phyloP scores from a whole-genome alignment of 371 early-diverging fungal genomes.

The Quaeritorhiza haematococci region DNA sequence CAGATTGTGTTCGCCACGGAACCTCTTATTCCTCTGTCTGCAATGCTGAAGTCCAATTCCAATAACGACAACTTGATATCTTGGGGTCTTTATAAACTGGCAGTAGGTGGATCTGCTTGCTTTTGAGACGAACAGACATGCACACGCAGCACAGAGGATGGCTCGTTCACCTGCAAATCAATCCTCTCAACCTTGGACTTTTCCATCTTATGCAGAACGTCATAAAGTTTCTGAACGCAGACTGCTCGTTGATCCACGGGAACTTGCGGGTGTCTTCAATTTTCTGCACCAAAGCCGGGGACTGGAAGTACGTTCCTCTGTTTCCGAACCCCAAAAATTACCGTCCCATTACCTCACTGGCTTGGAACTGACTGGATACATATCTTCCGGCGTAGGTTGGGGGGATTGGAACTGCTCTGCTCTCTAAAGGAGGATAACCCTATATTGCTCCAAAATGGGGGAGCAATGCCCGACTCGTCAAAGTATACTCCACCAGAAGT shows the following conservation, averaged over 20 bases:
- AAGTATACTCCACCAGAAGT: slow-evolving; percentile 74
- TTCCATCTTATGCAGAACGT: slow-evolving; percentile 52
- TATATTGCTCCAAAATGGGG: slow-evolving; percentile 62
- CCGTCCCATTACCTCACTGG: background rate
- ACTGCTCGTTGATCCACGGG: slow-evolving; percentile 84
- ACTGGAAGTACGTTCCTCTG: slow-evolving; percentile 70
- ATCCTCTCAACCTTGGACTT: background rate
- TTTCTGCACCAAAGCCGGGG: slow-evolving; percentile 81
- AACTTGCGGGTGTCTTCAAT: slow-evolving; percentile 73
- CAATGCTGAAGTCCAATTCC: slow-evolving; percentile 2
- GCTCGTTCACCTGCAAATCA: background rate
- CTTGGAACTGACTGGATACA: background rate
- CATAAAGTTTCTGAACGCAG: slow-evolving; percentile 79
- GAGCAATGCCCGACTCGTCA: slow-evolving; percentile 57
- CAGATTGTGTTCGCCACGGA: slow-evolving; percentile 91
- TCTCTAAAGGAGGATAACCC: slow-evolving; percentile 69
- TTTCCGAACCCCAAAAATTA: too few relatives aligned
- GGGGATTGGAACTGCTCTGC: slow-evolving; percentile 78
- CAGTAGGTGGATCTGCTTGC: too few relatives aligned
- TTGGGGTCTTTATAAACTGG: slow-evolving; percentile 88
- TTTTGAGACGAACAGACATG: too few relatives aligned
- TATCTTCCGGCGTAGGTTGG: slow-evolving; percentile 39
- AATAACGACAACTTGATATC: slow-evolving; percentile 61
- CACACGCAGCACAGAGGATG: background rate
- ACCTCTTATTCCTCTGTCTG: slow-evolving; percentile 65